Evolutionary conservation across 108 stramenopile genomes (phyloP).

Genomic region (Nannochloropsis salina): DNA sequence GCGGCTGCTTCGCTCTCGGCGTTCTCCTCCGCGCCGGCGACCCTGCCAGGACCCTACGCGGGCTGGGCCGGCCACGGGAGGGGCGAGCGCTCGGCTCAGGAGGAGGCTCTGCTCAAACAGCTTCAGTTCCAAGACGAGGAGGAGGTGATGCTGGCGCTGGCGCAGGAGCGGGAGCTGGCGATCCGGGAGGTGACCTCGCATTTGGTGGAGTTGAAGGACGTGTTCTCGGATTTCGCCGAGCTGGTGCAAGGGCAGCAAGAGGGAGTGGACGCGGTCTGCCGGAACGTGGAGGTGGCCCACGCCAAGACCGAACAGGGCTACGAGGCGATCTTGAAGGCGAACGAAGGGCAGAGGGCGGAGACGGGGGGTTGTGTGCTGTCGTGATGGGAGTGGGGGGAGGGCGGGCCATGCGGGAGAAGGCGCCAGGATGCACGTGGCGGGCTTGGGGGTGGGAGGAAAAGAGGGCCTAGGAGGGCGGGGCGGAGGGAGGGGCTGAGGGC

Average conservation of each 20-base stretch:
- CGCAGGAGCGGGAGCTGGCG: slow-evolving; percentile 3
- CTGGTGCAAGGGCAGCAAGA: slow-evolving; percentile 15
- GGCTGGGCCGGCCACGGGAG: neutral
- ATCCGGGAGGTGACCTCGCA: slow-evolving; percentile 10
- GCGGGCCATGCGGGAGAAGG: too few relatives aligned
- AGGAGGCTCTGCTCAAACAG: neutral
- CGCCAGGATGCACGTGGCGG: too few relatives aligned
- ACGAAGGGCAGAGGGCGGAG: neutral
- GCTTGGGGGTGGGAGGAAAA: neutral
- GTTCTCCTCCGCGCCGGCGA: neutral
- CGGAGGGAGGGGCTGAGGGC: neutral
- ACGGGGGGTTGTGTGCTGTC: neutral
- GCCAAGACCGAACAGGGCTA: neutral
- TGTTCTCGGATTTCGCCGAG: neutral
- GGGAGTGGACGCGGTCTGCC: neutral
- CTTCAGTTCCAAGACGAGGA: neutral
- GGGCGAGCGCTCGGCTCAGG: neutral
- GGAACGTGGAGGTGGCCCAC: neutral
- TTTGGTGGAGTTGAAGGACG: neutral
- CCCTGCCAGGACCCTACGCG: neutral
- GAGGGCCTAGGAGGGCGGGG: neutral
- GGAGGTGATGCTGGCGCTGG: neutral
- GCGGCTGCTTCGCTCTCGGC: neutral
- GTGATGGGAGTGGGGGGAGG: neutral
- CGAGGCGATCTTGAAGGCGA: neutral